Evolutionary conservation across 371 early-diverging fungal genomes (phyloP), one percentile per base, ranked within the genome.

Genomic region (Mucor velutinosus): DNA sequence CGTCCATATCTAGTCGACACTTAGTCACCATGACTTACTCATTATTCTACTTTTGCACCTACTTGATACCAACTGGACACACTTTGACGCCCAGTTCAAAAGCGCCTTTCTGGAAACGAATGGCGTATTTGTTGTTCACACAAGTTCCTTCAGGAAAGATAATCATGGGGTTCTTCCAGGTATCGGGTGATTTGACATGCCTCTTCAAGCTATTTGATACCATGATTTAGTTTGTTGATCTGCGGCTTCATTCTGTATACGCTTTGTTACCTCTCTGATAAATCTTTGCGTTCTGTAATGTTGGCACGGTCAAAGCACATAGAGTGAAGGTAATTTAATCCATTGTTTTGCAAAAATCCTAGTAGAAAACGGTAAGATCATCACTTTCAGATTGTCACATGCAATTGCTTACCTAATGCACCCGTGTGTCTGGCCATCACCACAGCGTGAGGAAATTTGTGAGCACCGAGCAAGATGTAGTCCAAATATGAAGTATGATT

Each of bases 141-240:
- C 94, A 94, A 7, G 94, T 93, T 7, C 94, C 94, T 77, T 95
- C 95, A n/a, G 95, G 95, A 76, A 95, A 95, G 25, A 95, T 89
- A 25, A 94, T 75, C 78, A 95, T 81, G 56, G 81, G 81, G 39
- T 78, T 81, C 12, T 73, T 73, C 76, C 78, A 75, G 12, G 76
- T 81, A 10, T 62, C 67, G 14, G 75, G 60, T 45, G 67, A 70
- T 56, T 71, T 57, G 6, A 81, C 81, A 75, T 81, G 81, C 41
- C 65, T 69, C 21, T 72, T 75, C 30, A 81, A 64, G 39, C 78
- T 75, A 60, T 14, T 17, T 33, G 10, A 51, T 25, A 51, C 25
- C 51, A 25, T 51, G 25, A 25, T 51, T 45, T 14, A 29, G 30
- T 25, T 25, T 12, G 1, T 8, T 25, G 23, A 51, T 51, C 51